Base-by-base conservation (phyloP, 768 basidiomycete genomes). In the Dioszegia hungarica region DNA sequence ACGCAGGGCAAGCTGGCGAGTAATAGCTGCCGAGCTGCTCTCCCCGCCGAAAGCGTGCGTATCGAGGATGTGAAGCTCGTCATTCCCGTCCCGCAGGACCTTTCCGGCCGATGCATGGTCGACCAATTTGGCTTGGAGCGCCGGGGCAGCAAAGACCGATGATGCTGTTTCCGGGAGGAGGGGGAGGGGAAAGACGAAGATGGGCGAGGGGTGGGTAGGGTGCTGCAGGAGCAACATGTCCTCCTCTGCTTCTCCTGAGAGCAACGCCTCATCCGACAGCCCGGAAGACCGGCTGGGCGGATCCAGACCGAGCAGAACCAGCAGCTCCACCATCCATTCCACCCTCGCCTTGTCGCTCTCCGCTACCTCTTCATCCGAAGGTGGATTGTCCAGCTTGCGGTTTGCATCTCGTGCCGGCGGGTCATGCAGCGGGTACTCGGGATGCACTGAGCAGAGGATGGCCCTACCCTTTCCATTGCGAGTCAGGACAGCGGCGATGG, bases 1-100 rank as follows among this genome's bases (percentile, higher is more conserved):
- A 38, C 20, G 53, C 40, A 31, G 57, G n/a, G 50, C 63, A 20
- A 57, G 56, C 41, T 54, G 59, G 43, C n/a, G 39, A 9, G 56
- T 57, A 22, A 60, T 36, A 5, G 24, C 40, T n/a, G 14, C 47
- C 19, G 38, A 20, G 24, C 36, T 41, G 41, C 41, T 17, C 41
- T 46, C 28, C 33, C 38, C 38, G 14, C 40, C 41, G 27, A 54
- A 50, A 1, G 37, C 17, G 27, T 44, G 51, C 19, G 50, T 36
- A 4, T 49, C 34, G n/a, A 52, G 54, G 22, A 63, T 66, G 34
- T 55, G 54, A 17, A 77, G 57, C 34, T 81, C 83, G 69, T 97
- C 89, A 52, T 85, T 85, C 1, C 78, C 77, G 65, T 90, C 90
- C 59, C 82, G 75, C 63, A 89, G 80, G 0, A 79, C 29, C 24